These are phyloP conservation scores for Gossypium raimondii DNA, from an alignment of 345 rosid genomes.

Conservation along the genomic window DNA sequence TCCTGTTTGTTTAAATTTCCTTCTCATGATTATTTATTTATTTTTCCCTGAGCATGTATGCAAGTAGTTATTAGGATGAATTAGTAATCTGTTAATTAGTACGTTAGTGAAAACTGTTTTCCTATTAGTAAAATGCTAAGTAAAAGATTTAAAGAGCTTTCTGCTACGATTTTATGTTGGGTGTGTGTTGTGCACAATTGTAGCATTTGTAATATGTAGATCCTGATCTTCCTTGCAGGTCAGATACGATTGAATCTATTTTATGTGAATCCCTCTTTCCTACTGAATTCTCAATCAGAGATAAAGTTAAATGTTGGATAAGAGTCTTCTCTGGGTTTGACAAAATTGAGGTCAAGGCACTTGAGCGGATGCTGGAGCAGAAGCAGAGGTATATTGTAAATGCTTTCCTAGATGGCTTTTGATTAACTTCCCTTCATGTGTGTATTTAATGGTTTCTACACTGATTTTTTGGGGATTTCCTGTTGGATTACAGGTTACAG, in stretches of 20 bases:
- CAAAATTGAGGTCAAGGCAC: conserved; percentile 81
- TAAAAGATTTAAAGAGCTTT: conserved; percentile 3
- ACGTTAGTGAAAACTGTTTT: background rate
- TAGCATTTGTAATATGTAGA: conserved; percentile 18
- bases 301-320: conserved; percentile 70
- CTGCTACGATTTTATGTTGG: background rate
- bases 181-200: background rate
- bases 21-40: background rate
- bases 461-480: conserved; percentile 36
- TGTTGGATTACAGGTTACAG: conserved; percentile 75
- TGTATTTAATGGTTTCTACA: conserved; percentile 31
- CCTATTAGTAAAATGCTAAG: background rate
- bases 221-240: conserved; percentile 56
- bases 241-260: conserved; percentile 76
- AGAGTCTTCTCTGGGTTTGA: conserved; percentile 73
- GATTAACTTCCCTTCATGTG: conserved; percentile 11
- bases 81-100: background rate
- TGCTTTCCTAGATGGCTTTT: background rate
- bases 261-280: conserved; percentile 70
- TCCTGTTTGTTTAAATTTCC: background rate
- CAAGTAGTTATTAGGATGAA: conserved; percentile 8
- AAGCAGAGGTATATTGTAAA: conserved; percentile 64
- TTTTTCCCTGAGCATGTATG: background rate
- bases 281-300: conserved; percentile 51
- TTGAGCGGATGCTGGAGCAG: conserved; percentile 89